Conservation (phyloP, 2,329 filamentous ascomycete species). For the Arthrobotrys sphaeroides region DNA sequence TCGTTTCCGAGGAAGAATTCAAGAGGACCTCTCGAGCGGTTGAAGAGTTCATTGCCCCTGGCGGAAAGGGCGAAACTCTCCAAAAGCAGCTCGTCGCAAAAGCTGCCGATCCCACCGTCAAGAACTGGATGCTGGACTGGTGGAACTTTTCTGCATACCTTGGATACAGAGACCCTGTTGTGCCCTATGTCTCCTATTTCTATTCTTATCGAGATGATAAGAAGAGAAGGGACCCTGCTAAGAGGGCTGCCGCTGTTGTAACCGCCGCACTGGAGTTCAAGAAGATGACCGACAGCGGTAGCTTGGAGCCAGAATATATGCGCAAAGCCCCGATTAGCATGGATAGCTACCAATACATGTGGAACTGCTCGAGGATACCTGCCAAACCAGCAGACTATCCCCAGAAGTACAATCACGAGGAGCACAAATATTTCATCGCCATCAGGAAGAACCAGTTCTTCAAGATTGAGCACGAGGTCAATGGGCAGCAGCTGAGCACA, state of each 20-base stretch:
- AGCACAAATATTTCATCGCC: constrained; percentile 87
- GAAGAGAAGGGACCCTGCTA: constrained; percentile 83
- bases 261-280: constrained; percentile 92
- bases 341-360: constrained; percentile 99
- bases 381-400: constrained; percentile 83
- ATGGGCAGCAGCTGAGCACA: constrained; percentile 85
- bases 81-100: constrained; percentile 86
- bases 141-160: constrained; percentile 97
- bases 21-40: constrained; percentile 82
- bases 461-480: constrained; percentile 84
- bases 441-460: constrained; percentile 98
- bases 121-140: constrained; percentile 98
- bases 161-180: constrained; percentile 89
- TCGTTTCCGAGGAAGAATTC: constrained; percentile 75
- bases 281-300: constrained; percentile 82
- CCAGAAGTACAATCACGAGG: constrained; percentile 77
- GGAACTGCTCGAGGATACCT: constrained; percentile 89
- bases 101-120: constrained; percentile 79
- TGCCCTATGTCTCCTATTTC: constrained; percentile 99
- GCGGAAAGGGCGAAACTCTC: constrained; percentile 80
- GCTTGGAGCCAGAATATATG: constrained; percentile 97
- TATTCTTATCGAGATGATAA: constrained; percentile 97
- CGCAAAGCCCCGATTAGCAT: constrained; percentile 97
- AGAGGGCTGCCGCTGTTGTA: constrained; percentile 89
- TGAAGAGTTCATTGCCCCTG: constrained; percentile 86